These are phyloP conservation scores for peach (Prunus persica) DNA, from an alignment of 306 rosid genomes.

Conservation along the genomic window Prunus_persica_NCBIv2 NC_034014.1:16808501-16809000, in stretches of 20 bases:
- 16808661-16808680: slow-evolving; percentile 95
- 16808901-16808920: slow-evolving; percentile 88
- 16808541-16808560: neutral
- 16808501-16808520: neutral
- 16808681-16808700: slow-evolving; percentile 85
- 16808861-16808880: slow-evolving; percentile 4
- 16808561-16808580: neutral
- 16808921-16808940: slow-evolving; percentile 78
- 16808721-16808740: slow-evolving; percentile 99
- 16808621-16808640: slow-evolving; percentile 1
- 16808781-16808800: slow-evolving; percentile 30
- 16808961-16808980: slow-evolving; percentile 80
- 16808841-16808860: slow-evolving; percentile 11
- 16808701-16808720: slow-evolving; percentile 93
- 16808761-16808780: slow-evolving; percentile 81
- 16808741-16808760: slow-evolving; percentile 81
- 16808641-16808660: slow-evolving; percentile 25
- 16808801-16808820: slow-evolving; percentile 36
- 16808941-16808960: slow-evolving; percentile 83
- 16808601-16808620: slow-evolving; percentile 6
- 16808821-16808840: slow-evolving; percentile 7
- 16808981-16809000: slow-evolving; percentile 76
- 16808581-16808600: neutral
- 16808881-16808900: slow-evolving; percentile 27
- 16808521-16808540: neutral